These are phyloP conservation scores for Cyphellophora attinorum DNA, from an alignment of 2,329 filamentous ascomycete species.

Conservation along the genomic window DNA sequence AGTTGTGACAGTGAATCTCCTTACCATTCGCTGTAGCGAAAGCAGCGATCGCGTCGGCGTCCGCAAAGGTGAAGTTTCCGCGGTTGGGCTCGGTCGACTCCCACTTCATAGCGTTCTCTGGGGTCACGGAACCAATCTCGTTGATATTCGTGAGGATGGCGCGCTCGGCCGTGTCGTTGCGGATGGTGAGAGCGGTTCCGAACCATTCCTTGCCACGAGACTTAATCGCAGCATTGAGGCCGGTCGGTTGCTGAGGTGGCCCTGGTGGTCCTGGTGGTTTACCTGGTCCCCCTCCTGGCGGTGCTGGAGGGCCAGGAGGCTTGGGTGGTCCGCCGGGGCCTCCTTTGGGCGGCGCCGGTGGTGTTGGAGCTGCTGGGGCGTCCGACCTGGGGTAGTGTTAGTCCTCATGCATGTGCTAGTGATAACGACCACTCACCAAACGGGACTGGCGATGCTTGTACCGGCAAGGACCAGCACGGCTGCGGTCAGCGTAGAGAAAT, in stretches of 20 bases:
- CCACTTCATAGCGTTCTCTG: constrained; percentile 6
- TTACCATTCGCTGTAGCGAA: constrained; percentile 1
- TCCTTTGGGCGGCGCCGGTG: neutral
- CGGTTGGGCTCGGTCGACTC: constrained; percentile 2
- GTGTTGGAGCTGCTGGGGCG: neutral
- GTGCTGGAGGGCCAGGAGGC: neutral
- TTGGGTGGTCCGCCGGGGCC: neutral
- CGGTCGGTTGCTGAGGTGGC: neutral
- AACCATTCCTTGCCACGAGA: neutral
- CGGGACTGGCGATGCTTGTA: neutral
- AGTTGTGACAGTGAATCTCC: neutral
- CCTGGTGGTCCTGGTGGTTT: neutral
- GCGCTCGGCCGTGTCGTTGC: neutral
- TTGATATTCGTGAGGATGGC: neutral
- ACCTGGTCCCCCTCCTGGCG: neutral
- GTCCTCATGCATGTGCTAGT: too few relatives aligned
- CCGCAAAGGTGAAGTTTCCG: constrained; percentile 2
- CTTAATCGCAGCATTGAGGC: neutral
- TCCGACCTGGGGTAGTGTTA: neutral
- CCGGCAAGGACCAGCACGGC: neutral
- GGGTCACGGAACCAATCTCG: constrained; percentile 3
- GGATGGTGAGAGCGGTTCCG: neutral
- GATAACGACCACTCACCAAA: too few relatives aligned
- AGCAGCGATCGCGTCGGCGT: constrained; percentile 1
- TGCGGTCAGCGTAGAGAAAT: neutral